Percentiles rank a stretch among this genome's conserved stretches.
These are phyloP conservation scores for Botrytis aclada DNA, from an alignment of 2,329 filamentous ascomycete species.

Conservation along the genomic window DNA sequence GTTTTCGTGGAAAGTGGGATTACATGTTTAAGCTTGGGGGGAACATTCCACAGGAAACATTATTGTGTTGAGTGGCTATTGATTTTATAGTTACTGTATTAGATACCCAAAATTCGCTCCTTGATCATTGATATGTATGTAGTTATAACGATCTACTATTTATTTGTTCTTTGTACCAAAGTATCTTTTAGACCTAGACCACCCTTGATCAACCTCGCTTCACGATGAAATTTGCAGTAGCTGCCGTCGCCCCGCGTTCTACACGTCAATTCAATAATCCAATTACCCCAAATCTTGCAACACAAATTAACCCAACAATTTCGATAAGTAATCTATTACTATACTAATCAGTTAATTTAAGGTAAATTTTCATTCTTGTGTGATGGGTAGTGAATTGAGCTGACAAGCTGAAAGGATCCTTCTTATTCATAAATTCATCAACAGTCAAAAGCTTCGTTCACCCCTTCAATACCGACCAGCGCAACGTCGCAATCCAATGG, in stretches of 20 bases:
- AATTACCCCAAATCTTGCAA: slow-evolving; percentile 9
- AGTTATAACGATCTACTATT: slow-evolving; percentile 8
- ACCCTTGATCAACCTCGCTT: slow-evolving; percentile 21
- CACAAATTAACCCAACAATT: not conserved
- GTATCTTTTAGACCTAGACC: slow-evolving; percentile 4
- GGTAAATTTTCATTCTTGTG: not conserved
- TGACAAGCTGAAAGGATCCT: slow-evolving; percentile 23
- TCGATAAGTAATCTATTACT: not conserved
- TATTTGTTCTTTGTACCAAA: slow-evolving; percentile 15
- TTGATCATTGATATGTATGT: slow-evolving; percentile 8
- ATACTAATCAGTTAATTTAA: not conserved
- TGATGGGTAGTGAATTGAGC: slow-evolving; percentile 19
- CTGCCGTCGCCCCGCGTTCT: slow-evolving; percentile 17
- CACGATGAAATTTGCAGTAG: slow-evolving; percentile 19
- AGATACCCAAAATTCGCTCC: slow-evolving; percentile 2
- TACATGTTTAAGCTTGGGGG: not conserved
- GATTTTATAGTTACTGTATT: slow-evolving; percentile 4
- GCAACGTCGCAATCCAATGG: slow-evolving; percentile 37
- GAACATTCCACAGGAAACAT: not conserved
- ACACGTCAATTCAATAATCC: slow-evolving; percentile 11
- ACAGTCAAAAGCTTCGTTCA: slow-evolving; percentile 17
- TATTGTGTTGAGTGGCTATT: not conserved
- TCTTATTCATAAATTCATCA: not conserved
- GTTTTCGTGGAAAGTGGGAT: slow-evolving; percentile 1
- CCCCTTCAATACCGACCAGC: slow-evolving; percentile 26